Conservation (phyloP, 2,329 filamentous ascomycete genomes). For the Aureobasidium sp. region DNA sequence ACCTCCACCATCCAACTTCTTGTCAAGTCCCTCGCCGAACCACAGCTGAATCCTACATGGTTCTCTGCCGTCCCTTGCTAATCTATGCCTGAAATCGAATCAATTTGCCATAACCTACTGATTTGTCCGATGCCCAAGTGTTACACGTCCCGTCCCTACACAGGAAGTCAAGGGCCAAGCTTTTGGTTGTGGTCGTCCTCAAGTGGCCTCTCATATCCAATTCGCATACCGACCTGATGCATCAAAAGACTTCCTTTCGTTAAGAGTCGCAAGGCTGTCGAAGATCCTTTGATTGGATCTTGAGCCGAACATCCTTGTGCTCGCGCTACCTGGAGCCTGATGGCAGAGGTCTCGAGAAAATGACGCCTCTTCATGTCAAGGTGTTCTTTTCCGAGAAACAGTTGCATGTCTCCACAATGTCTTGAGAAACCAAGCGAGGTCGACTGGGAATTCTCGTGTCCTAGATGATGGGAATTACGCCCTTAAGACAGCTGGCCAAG, state of each 20-base stretch:
- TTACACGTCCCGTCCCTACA: not conserved
- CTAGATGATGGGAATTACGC: not conserved
- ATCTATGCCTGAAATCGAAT: not conserved
- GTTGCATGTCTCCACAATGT: not conserved
- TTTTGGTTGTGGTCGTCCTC: not conserved
- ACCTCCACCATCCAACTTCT: constrained; percentile 1
- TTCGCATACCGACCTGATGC: not conserved
- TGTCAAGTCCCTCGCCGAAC: constrained; percentile 2
- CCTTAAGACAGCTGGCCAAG: not conserved
- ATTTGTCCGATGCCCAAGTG: not conserved
- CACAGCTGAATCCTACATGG: not conserved
- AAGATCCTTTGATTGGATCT: too few relatives aligned
- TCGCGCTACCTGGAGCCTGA: not conserved
- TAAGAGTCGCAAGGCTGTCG: not conserved
- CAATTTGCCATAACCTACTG: not conserved
- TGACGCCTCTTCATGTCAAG: not conserved
- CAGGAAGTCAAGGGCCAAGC: not conserved
- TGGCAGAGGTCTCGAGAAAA: not conserved
- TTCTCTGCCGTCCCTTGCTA: constrained; percentile 8
- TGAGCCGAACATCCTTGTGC: not conserved
- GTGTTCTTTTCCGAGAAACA: not conserved
- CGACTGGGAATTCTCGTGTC: not conserved
- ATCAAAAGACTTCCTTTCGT: too few relatives aligned
- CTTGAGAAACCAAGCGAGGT: not conserved
- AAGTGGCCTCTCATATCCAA: not conserved